phyloP scores from a whole-genome alignment of 2,329 filamentous ascomycete species.

The Acephala macrosclerotiorum region DNA sequence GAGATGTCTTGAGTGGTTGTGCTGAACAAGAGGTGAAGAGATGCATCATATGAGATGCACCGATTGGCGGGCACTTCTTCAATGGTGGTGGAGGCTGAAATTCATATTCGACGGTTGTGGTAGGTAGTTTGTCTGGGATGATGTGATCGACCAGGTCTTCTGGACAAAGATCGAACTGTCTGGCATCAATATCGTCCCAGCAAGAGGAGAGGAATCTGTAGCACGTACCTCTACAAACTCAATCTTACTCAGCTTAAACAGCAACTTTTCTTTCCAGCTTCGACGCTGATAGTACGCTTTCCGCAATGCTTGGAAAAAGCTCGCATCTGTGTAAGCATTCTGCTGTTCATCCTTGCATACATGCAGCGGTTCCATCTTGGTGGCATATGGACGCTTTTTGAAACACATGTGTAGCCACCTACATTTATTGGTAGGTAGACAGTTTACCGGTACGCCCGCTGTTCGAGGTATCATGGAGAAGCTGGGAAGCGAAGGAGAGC shows the following conservation, averaged over 20 bases:
- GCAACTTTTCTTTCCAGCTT: conserved; percentile 12
- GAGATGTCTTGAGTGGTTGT: neutral
- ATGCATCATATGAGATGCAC: conserved; percentile 19
- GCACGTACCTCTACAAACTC: conserved; percentile 17
- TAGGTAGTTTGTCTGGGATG: conserved; percentile 20
- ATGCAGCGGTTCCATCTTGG: conserved; percentile 13
- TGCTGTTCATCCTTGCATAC: conserved; percentile 16
- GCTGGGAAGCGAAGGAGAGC: neutral
- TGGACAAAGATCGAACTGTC: conserved; percentile 21
- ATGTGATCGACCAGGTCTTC: conserved; percentile 23
- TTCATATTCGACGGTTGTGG: conserved; percentile 24
- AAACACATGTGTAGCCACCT: conserved; percentile 20
- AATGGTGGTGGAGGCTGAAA: conserved; percentile 22
- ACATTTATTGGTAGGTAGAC: neutral
- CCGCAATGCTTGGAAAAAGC: conserved; percentile 16
- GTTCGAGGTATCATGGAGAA: neutral
- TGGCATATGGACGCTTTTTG: conserved; percentile 16
- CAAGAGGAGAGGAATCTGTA: too few relatives aligned
- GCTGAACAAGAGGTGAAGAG: conserved; percentile 18
- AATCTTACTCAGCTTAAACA: conserved; percentile 19
- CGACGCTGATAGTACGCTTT: conserved; percentile 8
- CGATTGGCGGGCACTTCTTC: conserved; percentile 22
- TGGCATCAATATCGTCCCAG: neutral
- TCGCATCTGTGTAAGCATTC: conserved; percentile 10
- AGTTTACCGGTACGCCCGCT: neutral